Conservation (phyloP, 768 basidiomycete genomes). For the Lyophyllum shimeji region DNA sequence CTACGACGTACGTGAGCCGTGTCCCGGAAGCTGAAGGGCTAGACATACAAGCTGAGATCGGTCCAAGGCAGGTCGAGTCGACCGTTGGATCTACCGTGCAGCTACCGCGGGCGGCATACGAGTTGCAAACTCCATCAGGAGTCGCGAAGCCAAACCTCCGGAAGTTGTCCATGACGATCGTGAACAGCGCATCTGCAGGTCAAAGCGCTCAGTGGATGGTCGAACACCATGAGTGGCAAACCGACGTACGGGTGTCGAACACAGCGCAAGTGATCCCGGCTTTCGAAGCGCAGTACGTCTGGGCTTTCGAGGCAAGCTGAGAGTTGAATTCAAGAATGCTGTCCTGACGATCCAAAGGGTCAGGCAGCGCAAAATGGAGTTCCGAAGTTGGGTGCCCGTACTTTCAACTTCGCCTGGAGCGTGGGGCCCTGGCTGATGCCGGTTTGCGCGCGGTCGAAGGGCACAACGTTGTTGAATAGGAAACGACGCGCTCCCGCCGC, state of each 20-base stretch:
- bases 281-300: constrained; percentile 17
- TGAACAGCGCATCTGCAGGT: constrained; percentile 16
- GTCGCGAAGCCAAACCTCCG: constrained; percentile 19
- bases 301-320: constrained; percentile 16
- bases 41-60: constrained; percentile 14
- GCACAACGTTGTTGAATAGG: constrained; percentile 22
- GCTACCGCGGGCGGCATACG: constrained; percentile 16
- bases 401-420: constrained; percentile 20
- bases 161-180: constrained; percentile 19
- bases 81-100: constrained; percentile 12
- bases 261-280: constrained; percentile 15
- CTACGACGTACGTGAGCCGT: constrained; percentile 1
- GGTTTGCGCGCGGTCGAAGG: constrained; percentile 21
- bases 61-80: constrained; percentile 20
- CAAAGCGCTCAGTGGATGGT: background rate
- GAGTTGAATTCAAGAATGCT: constrained; percentile 22
- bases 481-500: constrained; percentile 21
- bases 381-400: background rate
- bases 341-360: constrained; percentile 2
- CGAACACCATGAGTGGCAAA: background rate
- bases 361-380: background rate
- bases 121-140: constrained; percentile 14
- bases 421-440: constrained; percentile 15
- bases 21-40: background rate
- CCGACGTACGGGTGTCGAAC: constrained; percentile 20